Evolutionary conservation across 345 rosid species (phyloP), one percentile per base, ranked within the genome.

Genomic region (Brassica juncea): DNA sequence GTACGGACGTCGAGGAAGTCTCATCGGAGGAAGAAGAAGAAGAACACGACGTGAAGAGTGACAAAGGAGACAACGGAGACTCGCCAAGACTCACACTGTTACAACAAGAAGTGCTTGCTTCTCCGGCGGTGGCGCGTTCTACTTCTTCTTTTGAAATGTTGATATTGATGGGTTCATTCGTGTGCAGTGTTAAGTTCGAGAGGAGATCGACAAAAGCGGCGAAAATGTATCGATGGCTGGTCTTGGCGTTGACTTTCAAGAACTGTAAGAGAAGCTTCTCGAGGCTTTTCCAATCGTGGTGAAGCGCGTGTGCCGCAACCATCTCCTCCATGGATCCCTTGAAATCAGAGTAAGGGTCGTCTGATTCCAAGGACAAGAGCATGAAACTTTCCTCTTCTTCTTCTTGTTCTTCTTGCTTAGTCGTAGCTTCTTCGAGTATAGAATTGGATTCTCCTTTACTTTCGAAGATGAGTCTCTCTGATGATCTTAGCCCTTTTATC

Each of bases 261-360:
- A 89, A 95, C 83, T 94, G 87, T 11, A 81, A 69, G 66, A 95
- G 79, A 74, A 95, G 91, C 74, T 88, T 84, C 72, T 93, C 90
- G n/a, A 95, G 88, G 68, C 84, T 63, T 61, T 78, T 88, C 94
- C 96, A 88, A 68, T 88, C 85, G 21, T 68, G 77, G 64, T 76
- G 81, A 62, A 89, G 80, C 39, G 85, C 86, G 65, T 91, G 87
- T 73, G 90, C 90, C 73, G 86, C 92, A 60, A 93, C 94, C 98
- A 95, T 93, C 73, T 95, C 99, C 66, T 87, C 97, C 97, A 95
- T 95, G 14, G 97, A 95, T 76, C 83, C 84, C 76, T 86, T 85
- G 85, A 95, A 95, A 81, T 95, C 99, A 12, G 66, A 30, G 58
- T 76, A 85, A 28, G 99, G 99, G 77, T 95, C 87, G 49, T 80